Base-by-base conservation (phyloP, 192 early-diverging fungal genomes). In the Coemansia sp. region DNA sequence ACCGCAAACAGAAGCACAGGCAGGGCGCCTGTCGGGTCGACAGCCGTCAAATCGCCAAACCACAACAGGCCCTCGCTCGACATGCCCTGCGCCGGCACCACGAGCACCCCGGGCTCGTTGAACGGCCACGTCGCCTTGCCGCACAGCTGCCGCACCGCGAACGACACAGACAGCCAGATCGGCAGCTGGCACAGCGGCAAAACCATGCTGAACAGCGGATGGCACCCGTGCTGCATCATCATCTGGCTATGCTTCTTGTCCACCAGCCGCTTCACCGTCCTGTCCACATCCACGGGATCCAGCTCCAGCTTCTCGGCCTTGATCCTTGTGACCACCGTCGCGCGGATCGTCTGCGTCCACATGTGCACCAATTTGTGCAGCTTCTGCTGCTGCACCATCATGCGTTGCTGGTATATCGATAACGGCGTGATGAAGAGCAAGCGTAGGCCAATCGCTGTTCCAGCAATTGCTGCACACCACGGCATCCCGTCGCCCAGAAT, bases 401-500 rank as follows among this genome's bases (percentile, higher is more conserved):
- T 4, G 18, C 70, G 61, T 42, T 79, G 65, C 69, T 69, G 70
- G 29, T 64, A 64, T 1, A 79, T 25, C 6, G 43, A 54, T 8
- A 68, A 12, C 0, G 76, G 76, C 27, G 64, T 44, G 4, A 60
- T 47, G 24, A 79, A 19, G 1, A 42, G n/a, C 22, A 51, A 14
- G 1, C 69, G 69, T 31, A 63, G 19, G 21, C 51, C 50, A 10
- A 65, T 28, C 3, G 65, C 50, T 2, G 76, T 33, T 5, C 62
- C 69, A 6, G 38, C 56, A 22, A 79, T 79, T 2, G 67, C 66
- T 0, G 22, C 57, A 69, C 76, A 79, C 76, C 76, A 79, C 16
- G 76, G 69, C 10, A 67, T 27, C 1, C 50, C 50, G 11, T 32
- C 19, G 18, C 28, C 28, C 50, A 52, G 18, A 3, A 28, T 31